Base-by-base conservation (phyloP, 805 yeast genomes). In the Yarrowia osloensis region DNA sequence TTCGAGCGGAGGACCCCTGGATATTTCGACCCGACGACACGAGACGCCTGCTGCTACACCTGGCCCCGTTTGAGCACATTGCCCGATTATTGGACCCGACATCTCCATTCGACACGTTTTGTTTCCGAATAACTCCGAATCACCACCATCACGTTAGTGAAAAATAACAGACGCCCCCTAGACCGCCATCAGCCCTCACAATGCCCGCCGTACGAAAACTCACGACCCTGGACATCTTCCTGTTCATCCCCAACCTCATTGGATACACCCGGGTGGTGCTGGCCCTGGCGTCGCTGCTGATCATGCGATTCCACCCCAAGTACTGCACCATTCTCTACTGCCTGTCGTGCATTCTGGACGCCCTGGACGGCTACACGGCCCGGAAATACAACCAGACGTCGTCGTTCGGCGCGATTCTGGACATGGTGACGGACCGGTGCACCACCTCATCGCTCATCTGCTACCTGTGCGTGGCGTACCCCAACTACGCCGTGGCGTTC, bases 371-470 rank as follows among this genome's bases (percentile, higher is more conserved):
- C 4, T 87, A 88, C 67, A 96, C 97, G 67, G 99, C 99, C 4
- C 84, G 99, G 70, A 84, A 84, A 73, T 91, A 82, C 76, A 86
- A 90, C 76, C 99, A 95, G 77, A 88, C 97, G 17, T 90, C 98
- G 35, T 84, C 86, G 71, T 91, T 91, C 71, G 99, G 99, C 40
- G 98, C 99, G 21, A 97, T 96, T 22, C 83, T 95, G 72, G 99
- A 95, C 78, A 95, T 95, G 99, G 98, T 95, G 35, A 94, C 99
- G 21, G 99, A 95, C 77, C 84, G 99, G 75, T 95, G 98, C 76
- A 93, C 99, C 15, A 95, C 99, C 0, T 86, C 96, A 15, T 89
- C 97, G n/a, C 83, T 95, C 73, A 87, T 95, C 71, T 92, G 96
- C 76, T 95, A 85, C 77, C 81, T 95, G 68, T 86, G 95, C 71